Evolutionary conservation across 2,329 filamentous ascomycete species (phyloP).

Genomic region (Colletotrichum tabaci): DNA sequence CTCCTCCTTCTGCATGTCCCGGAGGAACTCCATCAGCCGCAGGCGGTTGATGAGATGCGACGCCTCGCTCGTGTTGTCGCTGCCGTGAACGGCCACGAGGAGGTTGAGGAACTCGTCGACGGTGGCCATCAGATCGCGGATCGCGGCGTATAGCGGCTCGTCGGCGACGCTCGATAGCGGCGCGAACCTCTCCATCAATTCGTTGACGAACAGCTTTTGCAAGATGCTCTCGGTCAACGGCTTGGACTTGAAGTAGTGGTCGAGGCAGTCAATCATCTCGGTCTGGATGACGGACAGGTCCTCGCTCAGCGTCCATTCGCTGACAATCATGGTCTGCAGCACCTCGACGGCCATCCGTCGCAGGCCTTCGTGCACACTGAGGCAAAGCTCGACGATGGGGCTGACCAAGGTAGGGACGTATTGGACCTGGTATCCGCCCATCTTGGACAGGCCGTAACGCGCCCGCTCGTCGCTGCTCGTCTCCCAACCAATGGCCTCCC

Average conservation of each 20-base stretch:
- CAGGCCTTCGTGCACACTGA: conserved; percentile 94
- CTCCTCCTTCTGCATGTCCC: conserved; percentile 96
- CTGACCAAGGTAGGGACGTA: conserved; percentile 94
- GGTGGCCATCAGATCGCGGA: conserved; percentile 85
- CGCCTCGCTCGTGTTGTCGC: conserved; percentile 80
- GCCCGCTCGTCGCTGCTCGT: conserved; percentile 83
- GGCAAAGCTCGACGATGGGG: conserved; percentile 92
- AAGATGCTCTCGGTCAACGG: conserved; percentile 89
- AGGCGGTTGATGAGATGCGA: conserved; percentile 90
- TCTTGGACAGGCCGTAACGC: conserved; percentile 83
- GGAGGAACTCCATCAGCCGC: conserved; percentile 94
- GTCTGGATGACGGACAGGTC: conserved; percentile 93
- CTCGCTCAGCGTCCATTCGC: conserved; percentile 96
- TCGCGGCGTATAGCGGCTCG: conserved; percentile 81
- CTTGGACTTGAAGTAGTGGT: conserved; percentile 90
- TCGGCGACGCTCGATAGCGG: conserved; percentile 75
- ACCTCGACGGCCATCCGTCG: conserved; percentile 93
- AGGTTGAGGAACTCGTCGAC: conserved; percentile 94
- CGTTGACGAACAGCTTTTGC: conserved; percentile 92
- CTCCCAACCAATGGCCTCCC: conserved; percentile 98
- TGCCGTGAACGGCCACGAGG: conserved; percentile 88
- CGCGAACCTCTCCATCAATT: conserved; percentile 86
- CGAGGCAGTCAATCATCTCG: conserved; percentile 95
- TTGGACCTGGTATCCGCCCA: conserved; percentile 98
- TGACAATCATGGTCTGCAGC: conserved; percentile 97